Conservation (phyloP, 1,284 basidiomycete species). For the Neolentinus lepideus region DNA sequence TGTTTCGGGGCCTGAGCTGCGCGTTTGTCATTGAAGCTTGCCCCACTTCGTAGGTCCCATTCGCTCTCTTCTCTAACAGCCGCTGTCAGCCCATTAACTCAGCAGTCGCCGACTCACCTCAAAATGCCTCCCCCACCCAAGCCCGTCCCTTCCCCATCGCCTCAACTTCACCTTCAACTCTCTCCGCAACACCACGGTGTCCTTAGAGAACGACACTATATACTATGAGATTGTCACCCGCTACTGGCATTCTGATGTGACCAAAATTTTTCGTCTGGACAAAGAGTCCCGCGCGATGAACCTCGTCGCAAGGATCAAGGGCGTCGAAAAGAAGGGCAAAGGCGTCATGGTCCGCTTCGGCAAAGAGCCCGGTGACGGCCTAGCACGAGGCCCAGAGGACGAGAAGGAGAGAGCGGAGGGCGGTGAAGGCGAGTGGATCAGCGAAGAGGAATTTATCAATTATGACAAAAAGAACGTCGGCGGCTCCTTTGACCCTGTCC, state of each 20-base stretch:
- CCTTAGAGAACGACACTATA: conserved; percentile 33
- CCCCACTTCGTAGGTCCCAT: background rate
- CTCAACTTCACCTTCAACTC: conserved; percentile 42
- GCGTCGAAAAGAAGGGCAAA: conserved; percentile 8
- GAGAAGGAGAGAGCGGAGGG: conserved; percentile 11
- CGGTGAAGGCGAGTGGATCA: conserved; percentile 35
- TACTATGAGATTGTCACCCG: conserved; percentile 50
- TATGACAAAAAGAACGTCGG: conserved; percentile 31
- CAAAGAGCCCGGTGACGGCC: background rate
- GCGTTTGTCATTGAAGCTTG: too few relatives aligned
- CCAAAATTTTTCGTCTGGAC: conserved; percentile 44
- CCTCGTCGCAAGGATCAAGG: conserved; percentile 44
- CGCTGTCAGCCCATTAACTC: background rate
- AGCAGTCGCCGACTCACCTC: background rate
- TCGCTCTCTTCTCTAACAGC: background rate
- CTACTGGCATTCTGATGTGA: conserved; percentile 47
- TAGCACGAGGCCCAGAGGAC: background rate
- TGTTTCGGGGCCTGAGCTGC: background rate
- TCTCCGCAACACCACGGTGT: conserved; percentile 41
- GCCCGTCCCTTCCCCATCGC: conserved; percentile 28
- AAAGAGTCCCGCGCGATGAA: conserved; percentile 33
- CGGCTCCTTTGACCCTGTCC: conserved; percentile 31
- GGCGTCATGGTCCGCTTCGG: conserved; percentile 34
- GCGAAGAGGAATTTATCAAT: conserved; percentile 33
- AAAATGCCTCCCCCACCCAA: conserved; percentile 13